Base-by-base conservation (phyloP, 805 yeast genomes). In the Saccharomycopsis guyanensis region DNA sequence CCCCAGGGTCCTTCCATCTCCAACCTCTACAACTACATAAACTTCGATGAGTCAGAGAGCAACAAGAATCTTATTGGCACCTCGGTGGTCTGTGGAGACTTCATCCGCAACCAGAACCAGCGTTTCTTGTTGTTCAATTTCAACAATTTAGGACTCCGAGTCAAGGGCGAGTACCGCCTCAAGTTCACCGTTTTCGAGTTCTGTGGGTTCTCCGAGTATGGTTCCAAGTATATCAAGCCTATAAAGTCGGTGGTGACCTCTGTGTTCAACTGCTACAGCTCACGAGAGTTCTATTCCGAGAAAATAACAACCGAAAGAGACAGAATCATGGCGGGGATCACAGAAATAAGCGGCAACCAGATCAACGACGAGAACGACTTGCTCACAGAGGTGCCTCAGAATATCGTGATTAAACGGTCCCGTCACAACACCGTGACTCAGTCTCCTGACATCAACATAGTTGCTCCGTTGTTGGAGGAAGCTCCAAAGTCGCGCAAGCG, bases 101-200 rank as follows among this genome's bases (percentile, higher is more conserved):
- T 41, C 19, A 24, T 40, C 20, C 38, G 32, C 7, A n/a, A 31
- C 16, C 20, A 40, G 12, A 49, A 38, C 10, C 13, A 40, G 13
- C 32, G 25, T 12, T 33, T 29, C 10, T 22, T 50, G 35, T 24
- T 47, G 12, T 50, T 50, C 40, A 47, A 44, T 27, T 47, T 50
- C 25, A 39, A 33, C 27, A 50, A 43, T 20, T 31, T 50, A 12
- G 43, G 49, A 2, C 16, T 50, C 16, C 39, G 25, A 31, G 23
- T 16, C 3, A 42, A 43, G 31, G 53, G 53, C 3, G 16, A 23
- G 4, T 50, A 47, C 42, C 47, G 35, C 18, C 23, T 50, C n/a
- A 40, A 35, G 25, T 50, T 50, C 33, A 27, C 22, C 5, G 39
- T 50, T 10, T 50, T 19, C 23, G 48, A 43, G 18, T 43, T 25